These are phyloP conservation scores for Hypoxylon lienhwacheense DNA, from an alignment of 495 filamentous ascomycete species.

Conservation along the genomic window DNA sequence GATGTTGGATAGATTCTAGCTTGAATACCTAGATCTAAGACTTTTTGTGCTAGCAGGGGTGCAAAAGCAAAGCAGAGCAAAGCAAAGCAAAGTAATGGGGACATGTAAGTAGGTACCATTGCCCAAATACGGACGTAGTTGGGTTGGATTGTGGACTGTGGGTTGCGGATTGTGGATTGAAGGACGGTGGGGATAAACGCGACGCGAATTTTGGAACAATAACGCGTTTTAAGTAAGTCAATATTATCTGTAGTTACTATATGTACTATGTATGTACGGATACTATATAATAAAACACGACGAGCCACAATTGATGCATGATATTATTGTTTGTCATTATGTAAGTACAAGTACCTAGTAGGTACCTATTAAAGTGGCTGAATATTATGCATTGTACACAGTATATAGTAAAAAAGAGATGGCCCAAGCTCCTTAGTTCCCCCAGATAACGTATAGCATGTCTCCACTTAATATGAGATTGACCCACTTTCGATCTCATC, in stretches of 20 bases:
- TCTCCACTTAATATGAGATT: not conserved
- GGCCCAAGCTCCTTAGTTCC: constrained; percentile 26
- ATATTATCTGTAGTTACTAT: too few species aligned
- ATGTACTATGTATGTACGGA: too few species aligned
- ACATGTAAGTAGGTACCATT: constrained; percentile 1
- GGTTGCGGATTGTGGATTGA: not conserved
- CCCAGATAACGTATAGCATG: not conserved
- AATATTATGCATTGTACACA: too few species aligned
- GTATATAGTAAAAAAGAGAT: too few species aligned
- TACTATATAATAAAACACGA: constrained; percentile 35
- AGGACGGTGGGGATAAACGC: not conserved
- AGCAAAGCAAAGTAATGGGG: constrained; percentile 1
- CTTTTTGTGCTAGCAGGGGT: not conserved
- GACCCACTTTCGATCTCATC: too few species aligned
- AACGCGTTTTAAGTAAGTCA: too few species aligned
- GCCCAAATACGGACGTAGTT: constrained; percentile 10
- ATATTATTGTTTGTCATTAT: too few species aligned
- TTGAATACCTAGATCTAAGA: not conserved
- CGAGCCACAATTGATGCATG: constrained; percentile 12
- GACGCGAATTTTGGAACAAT: too few species aligned
- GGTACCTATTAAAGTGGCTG: not conserved
- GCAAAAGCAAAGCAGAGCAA: constrained; percentile 7
- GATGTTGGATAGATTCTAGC: not conserved
- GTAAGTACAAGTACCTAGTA: not conserved
- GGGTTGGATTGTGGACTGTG: not conserved